Evolutionary conservation across 805 yeast genomes (phyloP).

Genomic region (Nakazawaea siamensis): DNA sequence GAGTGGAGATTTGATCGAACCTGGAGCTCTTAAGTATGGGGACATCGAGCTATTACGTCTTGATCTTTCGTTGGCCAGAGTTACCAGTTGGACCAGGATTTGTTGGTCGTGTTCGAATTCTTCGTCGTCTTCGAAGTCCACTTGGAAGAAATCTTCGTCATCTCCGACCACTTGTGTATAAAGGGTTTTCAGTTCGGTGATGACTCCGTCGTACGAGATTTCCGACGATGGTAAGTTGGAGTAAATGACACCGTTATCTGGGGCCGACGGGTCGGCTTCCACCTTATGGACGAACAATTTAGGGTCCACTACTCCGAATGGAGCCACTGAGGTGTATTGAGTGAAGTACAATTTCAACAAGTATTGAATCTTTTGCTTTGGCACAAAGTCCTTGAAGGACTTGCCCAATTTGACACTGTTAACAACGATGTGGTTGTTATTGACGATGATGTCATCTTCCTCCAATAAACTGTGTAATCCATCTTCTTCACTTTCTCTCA

Average conservation of each 20-base stretch:
- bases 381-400: slow-evolving; percentile 76
- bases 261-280: slow-evolving; percentile 27
- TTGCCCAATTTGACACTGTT: slow-evolving; percentile 83
- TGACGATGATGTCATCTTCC: slow-evolving; percentile 38
- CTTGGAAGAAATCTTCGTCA: slow-evolving; percentile 92
- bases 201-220: slow-evolving; percentile 84
- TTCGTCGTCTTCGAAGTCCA: slow-evolving; percentile 93
- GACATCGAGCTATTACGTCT: slow-evolving; percentile 1
- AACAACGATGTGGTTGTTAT: slow-evolving; percentile 60
- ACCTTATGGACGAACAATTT: slow-evolving; percentile 27
- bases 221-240: slow-evolving; percentile 72
- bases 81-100: slow-evolving; percentile 3
- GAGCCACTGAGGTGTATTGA: slow-evolving; percentile 49
- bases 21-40: not conserved
- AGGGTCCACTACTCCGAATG: slow-evolving; percentile 42
- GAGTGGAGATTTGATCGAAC: not conserved
- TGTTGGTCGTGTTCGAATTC: slow-evolving; percentile 23
- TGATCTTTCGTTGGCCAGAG: not conserved
- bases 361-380: slow-evolving; percentile 61
- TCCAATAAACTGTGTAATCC: slow-evolving; percentile 42
- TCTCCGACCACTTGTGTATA: slow-evolving; percentile 82
- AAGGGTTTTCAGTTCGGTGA: slow-evolving; percentile 69
- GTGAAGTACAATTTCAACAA: slow-evolving; percentile 54
- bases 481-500: slow-evolving; percentile 67
- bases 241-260: slow-evolving; percentile 40